Base-by-base conservation (phyloP, 331 rosid genomes). In the Pyrus hybrid region DNA sequence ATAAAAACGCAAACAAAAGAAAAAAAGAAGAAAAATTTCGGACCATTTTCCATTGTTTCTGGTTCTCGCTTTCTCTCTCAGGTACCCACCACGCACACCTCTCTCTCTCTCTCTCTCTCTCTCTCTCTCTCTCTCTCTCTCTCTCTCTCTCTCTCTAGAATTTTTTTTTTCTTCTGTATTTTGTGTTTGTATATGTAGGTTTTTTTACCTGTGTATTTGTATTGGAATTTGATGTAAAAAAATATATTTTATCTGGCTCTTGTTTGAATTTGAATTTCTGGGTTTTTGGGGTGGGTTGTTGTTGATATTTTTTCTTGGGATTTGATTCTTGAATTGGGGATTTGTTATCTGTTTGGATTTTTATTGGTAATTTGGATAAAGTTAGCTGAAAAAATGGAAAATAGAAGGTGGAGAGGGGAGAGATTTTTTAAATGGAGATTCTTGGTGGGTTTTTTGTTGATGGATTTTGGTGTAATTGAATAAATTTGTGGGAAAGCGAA, bases 1-100 rank as follows among this genome's bases (percentile, higher is more conserved):
- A 41, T 41, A 41, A 41, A 41, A 41, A 41, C 14, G 47, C 47
- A 41, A 41, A 41, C 5, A 41, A 41, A 41, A 11, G 32, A 47
- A 76, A 71, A 47, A 18, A 4, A 37, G n/a, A 1, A 16, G 20
- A 22, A 13, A 45, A 33, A 1, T 49, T 58, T 14, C 20, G 22
- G 45, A 63, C 22, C 22, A 64, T 30, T 69, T 73, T 53, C 73
- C 80, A 64, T 81, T 74, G 75, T 85, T 61, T 83, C 81, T 81
- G 80, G 62, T 66, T 68, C 62, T 60, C 76, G 35, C 22, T 10
- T 58, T 74, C 77, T 64, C 75, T 61, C 73, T 33, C 77, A 81
- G 81, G 81, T 72, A 73, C 75, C 73, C 49, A 8, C 73, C 72
- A 61, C 63, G 30, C 75, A 71, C 29, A 32, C 18, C 45, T 41